A percentile compares a stretch with the other conserved stretches of the same genome.
These are phyloP conservation scores for Podospora pseudoanserina DNA, from an alignment of 495 filamentous ascomycete genomes.

Conservation along the genomic window DNA sequence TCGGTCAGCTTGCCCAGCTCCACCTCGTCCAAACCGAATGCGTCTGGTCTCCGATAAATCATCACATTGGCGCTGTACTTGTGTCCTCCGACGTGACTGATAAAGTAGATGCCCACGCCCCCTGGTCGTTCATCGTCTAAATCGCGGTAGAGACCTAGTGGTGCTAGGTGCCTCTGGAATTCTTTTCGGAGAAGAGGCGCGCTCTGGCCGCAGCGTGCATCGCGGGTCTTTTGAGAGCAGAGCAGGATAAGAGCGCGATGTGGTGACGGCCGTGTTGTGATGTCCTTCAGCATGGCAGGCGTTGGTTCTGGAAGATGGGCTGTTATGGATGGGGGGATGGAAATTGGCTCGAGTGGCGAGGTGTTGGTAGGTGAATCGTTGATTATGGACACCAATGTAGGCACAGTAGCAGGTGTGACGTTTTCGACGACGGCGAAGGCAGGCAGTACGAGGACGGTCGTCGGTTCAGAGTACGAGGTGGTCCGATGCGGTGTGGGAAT, in stretches of 20 bases:
- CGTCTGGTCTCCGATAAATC: slow-evolving; percentile 71
- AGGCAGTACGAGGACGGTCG: slow-evolving; percentile 81
- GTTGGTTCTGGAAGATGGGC: slow-evolving; percentile 50
- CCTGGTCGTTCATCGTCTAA: slow-evolving; percentile 80
- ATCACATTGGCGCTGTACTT: slow-evolving; percentile 92
- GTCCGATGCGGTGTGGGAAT: slow-evolving; percentile 69
- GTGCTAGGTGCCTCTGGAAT: slow-evolving; percentile 83
- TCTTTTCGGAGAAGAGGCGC: slow-evolving; percentile 83
- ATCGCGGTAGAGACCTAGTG: slow-evolving; percentile 80
- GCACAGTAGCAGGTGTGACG: slow-evolving; percentile 71
- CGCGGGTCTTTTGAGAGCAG: slow-evolving; percentile 88
- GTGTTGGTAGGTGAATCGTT: slow-evolving; percentile 70
- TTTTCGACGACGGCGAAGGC: slow-evolving; percentile 83
- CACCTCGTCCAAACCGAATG: slow-evolving; percentile 49
- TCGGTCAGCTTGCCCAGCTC: slow-evolving; percentile 35
- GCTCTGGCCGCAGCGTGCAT: slow-evolving; percentile 90
- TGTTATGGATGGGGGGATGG: slow-evolving; percentile 41
- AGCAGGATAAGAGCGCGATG: slow-evolving; percentile 86
- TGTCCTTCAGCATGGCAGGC: slow-evolving; percentile 34
- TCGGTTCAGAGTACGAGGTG: slow-evolving; percentile 59
- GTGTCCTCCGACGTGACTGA: slow-evolving; percentile 92
- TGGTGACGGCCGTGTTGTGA: slow-evolving; percentile 67
- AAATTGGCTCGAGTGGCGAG: slow-evolving; percentile 55
- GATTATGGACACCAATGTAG: slow-evolving; percentile 71
- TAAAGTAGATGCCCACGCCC: slow-evolving; percentile 92